These are phyloP conservation scores for Rhizomucor pusillus DNA, from an alignment of 371 early-diverging fungal genomes.

Conservation along the genomic window DNA sequence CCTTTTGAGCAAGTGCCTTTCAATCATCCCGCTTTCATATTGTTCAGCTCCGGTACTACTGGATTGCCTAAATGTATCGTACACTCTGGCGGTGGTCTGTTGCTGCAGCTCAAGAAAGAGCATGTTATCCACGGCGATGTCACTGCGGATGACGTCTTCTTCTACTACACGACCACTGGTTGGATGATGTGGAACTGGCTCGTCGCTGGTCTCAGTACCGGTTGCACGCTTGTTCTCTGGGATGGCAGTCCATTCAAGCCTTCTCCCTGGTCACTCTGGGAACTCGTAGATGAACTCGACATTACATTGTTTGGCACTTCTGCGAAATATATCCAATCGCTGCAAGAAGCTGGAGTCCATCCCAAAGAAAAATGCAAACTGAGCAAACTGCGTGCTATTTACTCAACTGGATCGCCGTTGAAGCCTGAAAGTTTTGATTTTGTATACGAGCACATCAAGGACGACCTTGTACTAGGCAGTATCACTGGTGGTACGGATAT, in stretches of 20 bases:
- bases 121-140: conserved; percentile 87
- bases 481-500: conserved; percentile 98
- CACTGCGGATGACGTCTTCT: conserved; percentile 71
- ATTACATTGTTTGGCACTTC: conserved; percentile 93
- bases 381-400: conserved; percentile 70
- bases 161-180: conserved; percentile 95
- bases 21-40: conserved; percentile 91
- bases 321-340: conserved; percentile 92
- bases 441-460: conserved; percentile 82
- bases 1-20: conserved; percentile 86
- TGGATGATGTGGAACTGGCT: conserved; percentile 99
- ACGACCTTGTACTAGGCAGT: conserved; percentile 81
- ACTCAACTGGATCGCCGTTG: conserved; percentile 95
- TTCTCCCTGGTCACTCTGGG: conserved; percentile 72
- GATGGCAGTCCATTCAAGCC: conserved; percentile 97
- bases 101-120: conserved; percentile 94
- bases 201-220: conserved; percentile 75
- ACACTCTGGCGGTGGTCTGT: conserved; percentile 90
- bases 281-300: conserved; percentile 70
- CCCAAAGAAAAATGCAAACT: conserved; percentile 62
- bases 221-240: conserved; percentile 84
- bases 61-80: conserved; percentile 98
- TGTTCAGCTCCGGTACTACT: conserved; percentile 98
- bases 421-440: conserved; percentile 90
- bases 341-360: conserved; percentile 73